Evolutionary conservation across 495 filamentous ascomycete species (phyloP).

Genomic region (Hypoxylon trugodes): DNA sequence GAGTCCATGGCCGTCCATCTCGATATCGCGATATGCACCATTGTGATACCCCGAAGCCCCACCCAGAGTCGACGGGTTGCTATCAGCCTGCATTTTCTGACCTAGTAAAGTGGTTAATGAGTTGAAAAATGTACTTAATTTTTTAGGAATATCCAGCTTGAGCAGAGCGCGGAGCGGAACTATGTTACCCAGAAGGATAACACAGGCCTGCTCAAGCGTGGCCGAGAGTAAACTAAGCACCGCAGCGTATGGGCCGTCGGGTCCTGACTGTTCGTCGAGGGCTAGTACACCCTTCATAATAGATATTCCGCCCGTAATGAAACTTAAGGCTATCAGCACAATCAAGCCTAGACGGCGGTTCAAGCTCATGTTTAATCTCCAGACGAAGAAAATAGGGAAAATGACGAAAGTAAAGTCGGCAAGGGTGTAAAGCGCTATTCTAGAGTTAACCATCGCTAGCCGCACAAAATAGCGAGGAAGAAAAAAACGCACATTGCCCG

Average conservation of each 20-base stretch:
- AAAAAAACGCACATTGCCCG: not conserved
- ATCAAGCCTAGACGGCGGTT: conserved; percentile 11
- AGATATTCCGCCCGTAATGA: conserved; percentile 2
- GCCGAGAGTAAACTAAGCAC: not conserved
- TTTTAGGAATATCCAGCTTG: not conserved
- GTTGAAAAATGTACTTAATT: not conserved
- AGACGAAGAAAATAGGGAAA: conserved; percentile 23
- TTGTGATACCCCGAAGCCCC: not conserved
- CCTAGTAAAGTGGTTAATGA: not conserved
- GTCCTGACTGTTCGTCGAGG: not conserved
- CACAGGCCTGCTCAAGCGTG: not conserved
- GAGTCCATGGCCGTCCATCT: not conserved
- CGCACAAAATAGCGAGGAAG: not conserved
- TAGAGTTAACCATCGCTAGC: not conserved
- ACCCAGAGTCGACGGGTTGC: not conserved
- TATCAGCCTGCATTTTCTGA: not conserved
- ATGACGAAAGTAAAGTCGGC: conserved; percentile 28
- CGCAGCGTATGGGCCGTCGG: not conserved
- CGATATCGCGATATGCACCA: not conserved
- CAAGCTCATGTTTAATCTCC: conserved; percentile 29
- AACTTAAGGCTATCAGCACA: not conserved
- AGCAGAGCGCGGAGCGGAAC: not conserved
- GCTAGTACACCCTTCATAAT: not conserved
- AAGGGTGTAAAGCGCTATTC: conserved; percentile 14
- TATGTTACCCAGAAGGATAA: not conserved